Base-by-base conservation (phyloP, 768 basidiomycete species). In the Tylopilus vinaceipallidus region DNA sequence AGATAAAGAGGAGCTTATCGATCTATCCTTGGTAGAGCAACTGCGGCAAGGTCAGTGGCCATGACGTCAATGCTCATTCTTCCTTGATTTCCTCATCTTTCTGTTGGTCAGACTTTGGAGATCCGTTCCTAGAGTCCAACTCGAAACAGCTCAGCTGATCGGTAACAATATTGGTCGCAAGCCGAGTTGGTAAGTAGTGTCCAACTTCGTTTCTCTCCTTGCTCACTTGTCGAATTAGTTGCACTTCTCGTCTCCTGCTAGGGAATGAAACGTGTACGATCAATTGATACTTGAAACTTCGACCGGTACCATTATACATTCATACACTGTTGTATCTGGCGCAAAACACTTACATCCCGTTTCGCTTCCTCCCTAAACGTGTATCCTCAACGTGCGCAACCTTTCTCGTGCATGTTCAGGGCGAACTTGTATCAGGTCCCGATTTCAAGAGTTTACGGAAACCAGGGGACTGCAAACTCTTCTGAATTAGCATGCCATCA, bases 1-100 rank as follows among this genome's bases (percentile, higher is more conserved):
- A 48, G 79, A 82, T 45, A 81, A 80, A 54, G 79, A 80, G 36
- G 81, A 82, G 17, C 67, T 82, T 44, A 67, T 82, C 43, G 81
- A 83, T 62, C 55, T 63, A 32, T 56, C 68, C 44, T 48, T 80
- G 19, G 78, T 80, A 26, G 81, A 83, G 13, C 73, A 69, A 53
- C 63, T 83, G 42, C 75, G 81, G 59, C 81, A 79, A 73, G 80
- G 81, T 79, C 49, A 23, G 68, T 57, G 13, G 38, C 12, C 3
- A 29, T 39, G 33, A 14, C 8, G 6, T 32, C 24, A 14, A 9
- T 35, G 26, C 34, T 42, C 23, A 50, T 32, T 42, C 39, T 42
- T 47, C 33, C 47, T 45, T 29, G 44, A 23, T 24, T 7, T 48
- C 27, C 29, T 39, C 32, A 26, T 36, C 37, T 4, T 19, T 42